Evolutionary conservation across 2,329 filamentous ascomycete genomes (phyloP), one percentile per base, ranked within the genome.

Genomic region (Leptoxyphium fumago): DNA sequence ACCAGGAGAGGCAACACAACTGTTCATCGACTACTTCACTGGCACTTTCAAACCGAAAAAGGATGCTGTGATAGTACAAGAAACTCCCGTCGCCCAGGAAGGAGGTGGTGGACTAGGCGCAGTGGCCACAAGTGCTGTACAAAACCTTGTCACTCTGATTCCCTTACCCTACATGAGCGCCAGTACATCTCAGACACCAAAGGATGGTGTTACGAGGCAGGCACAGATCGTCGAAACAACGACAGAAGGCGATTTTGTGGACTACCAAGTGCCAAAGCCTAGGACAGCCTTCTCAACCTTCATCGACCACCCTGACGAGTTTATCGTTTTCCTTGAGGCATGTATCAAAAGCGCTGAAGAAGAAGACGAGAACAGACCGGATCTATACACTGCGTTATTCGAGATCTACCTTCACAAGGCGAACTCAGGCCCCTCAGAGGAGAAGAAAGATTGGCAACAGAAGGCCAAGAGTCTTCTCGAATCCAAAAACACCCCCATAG

Each of bases 391-490:
- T 0, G 95, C 93, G 0, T 64, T 98, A 11, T 96, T 98, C 58
- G 93, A 98, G 62, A 96, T 98, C 83, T 98, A 96, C 58, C 70
- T 98, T 8, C 84, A 94, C 61, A 91, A 87, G 54, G 84, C 89
- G 17, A 82, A 79, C 46, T 77, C 80, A 46, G 81, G 81, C 56
- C 84, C 80, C 55, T 80, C 80, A 62, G 59, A 62, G 29, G 73
- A 87, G 49, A 79, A 81, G 50, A 75, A 82, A 53, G 75, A 82
- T 50, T 98, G 91, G 89, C 86, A 95, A 58, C 73, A 72, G 38
- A 95, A 93, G 60, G 91, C 91, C 0, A 94, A 91, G 66, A 80
- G 78, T 48, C 74, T 96, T 18, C 88, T 98, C 45, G 81, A 91
- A 56, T 79, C 78, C 13, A 78, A 83, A 52, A 77, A 86, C 51